Evolutionary conservation across 306 rosid genomes (phyloP).

Genomic region (Ziziphus jujuba): DNA sequence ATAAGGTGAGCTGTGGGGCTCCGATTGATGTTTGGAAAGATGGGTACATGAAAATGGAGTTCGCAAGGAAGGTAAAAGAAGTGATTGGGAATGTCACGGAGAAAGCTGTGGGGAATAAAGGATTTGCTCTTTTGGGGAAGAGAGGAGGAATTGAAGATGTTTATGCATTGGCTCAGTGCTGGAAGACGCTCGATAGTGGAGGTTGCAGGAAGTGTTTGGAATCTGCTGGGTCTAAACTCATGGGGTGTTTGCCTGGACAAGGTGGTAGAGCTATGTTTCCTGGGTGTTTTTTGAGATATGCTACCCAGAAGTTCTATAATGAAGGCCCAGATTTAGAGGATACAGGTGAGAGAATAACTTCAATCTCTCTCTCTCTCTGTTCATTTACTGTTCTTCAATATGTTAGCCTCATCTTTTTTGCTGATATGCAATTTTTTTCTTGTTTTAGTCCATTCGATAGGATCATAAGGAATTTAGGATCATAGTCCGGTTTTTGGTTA

Average conservation of each 20-base stretch:
- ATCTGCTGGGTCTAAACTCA: constrained; percentile 20
- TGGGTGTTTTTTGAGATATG: constrained; percentile 58
- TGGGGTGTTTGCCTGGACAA: constrained; percentile 33
- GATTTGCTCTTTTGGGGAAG: constrained; percentile 33
- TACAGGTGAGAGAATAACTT: neutral
- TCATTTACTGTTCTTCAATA: neutral
- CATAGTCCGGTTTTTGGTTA: too few relatives aligned
- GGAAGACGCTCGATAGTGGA: constrained; percentile 31
- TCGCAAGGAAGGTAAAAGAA: neutral
- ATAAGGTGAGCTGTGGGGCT: constrained; percentile 23
- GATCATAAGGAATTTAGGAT: too few relatives aligned
- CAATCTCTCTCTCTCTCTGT: neutral
- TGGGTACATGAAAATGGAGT: constrained; percentile 2
- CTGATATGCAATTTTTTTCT: too few relatives aligned
- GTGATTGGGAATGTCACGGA: constrained; percentile 32
- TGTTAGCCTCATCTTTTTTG: neutral
- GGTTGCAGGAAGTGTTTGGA: constrained; percentile 38
- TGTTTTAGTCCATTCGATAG: too few relatives aligned
- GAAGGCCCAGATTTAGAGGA: neutral
- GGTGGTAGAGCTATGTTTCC: constrained; percentile 47
- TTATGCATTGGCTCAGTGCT: constrained; percentile 67
- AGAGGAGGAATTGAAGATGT: constrained; percentile 38
- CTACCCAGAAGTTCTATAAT: constrained; percentile 43
- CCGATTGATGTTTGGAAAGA: neutral
- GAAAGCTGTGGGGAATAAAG: constrained; percentile 15